A percentile compares a stretch with the other conserved stretches of the same genome.
Conservation (phyloP, 495 filamentous ascomycete genomes). For the Cercophora newfieldiana region DNA sequence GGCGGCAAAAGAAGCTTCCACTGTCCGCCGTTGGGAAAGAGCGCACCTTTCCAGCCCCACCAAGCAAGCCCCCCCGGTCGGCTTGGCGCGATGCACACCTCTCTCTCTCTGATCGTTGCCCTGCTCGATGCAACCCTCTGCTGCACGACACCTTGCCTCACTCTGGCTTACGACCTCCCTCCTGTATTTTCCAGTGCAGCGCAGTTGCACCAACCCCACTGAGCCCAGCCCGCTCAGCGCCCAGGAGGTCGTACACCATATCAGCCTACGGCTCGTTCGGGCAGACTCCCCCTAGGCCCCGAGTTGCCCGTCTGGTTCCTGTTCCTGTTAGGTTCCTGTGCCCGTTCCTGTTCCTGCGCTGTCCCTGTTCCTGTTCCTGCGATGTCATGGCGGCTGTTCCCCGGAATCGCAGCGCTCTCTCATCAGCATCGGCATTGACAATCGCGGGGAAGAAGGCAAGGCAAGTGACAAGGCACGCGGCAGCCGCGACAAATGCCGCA, state of each 20-base stretch:
- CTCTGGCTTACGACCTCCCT: constrained; percentile 25
- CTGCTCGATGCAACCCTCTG: constrained; percentile 32
- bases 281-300: constrained; percentile 40
- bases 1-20: constrained; percentile 27
- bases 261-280: constrained; percentile 56
- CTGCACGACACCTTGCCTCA: constrained; percentile 33
- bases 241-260: constrained; percentile 35
- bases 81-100: constrained; percentile 25
- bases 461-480: constrained; percentile 22
- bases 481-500: constrained; percentile 33
- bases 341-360: not conserved
- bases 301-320: constrained; percentile 13
- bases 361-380: constrained; percentile 17
- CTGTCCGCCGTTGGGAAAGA: constrained; percentile 22
- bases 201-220: constrained; percentile 34
- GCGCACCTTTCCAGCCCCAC: constrained; percentile 24
- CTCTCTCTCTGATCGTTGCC: constrained; percentile 25
- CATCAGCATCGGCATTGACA: constrained; percentile 27
- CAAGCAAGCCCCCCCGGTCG: constrained; percentile 5
- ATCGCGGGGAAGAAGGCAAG: constrained; percentile 23
- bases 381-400: constrained; percentile 21
- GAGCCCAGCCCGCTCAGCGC: constrained; percentile 24
- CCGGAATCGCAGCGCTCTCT: constrained; percentile 21
- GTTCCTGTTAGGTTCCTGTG: constrained; percentile 3
- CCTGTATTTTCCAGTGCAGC: constrained; percentile 28